These are phyloP conservation scores for Pichia exigua DNA, from an alignment of 805 yeast genomes.

Conservation along the genomic window DNA sequence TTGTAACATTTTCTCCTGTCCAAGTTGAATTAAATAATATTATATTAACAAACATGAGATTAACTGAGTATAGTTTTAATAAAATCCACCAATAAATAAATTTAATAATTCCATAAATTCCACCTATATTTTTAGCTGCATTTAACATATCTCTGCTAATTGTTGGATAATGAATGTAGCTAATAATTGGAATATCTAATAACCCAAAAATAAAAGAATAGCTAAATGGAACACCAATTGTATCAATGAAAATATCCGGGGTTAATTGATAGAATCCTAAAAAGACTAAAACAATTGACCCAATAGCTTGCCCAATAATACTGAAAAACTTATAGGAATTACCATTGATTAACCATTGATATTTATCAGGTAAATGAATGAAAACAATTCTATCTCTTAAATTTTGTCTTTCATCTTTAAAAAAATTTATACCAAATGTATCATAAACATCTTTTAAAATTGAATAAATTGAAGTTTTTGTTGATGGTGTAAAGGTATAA, in stretches of 20 bases:
- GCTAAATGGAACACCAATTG: conserved; percentile 88
- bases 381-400: conserved; percentile 26
- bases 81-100: conserved; percentile 66
- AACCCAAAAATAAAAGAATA: conserved; percentile 56
- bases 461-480: conserved; percentile 19
- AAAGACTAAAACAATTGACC: conserved; percentile 58
- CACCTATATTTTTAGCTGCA: conserved; percentile 3
- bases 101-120: conserved; percentile 30
- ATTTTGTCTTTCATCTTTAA: conserved; percentile 7
- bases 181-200: conserved; percentile 64
- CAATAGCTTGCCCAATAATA: conserved; percentile 79
- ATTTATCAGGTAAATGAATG: conserved; percentile 25
- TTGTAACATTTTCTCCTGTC: conserved; percentile 71
- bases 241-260: conserved; percentile 92
- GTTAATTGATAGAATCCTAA: conserved; percentile 62
- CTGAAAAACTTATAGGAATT: conserved; percentile 73
- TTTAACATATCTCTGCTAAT: conserved; percentile 74
- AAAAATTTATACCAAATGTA: conserved; percentile 25
- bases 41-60: conserved; percentile 60
- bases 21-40: conserved; percentile 82
- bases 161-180: conserved; percentile 94
- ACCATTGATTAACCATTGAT: conserved; percentile 56
- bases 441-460: conserved; percentile 18
- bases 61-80: conserved; percentile 52
- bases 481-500: conserved; percentile 37